phyloP scores from a whole-genome alignment of 495 filamentous ascomycete genomes.

The Aspergillus coremiiformis region DNA sequence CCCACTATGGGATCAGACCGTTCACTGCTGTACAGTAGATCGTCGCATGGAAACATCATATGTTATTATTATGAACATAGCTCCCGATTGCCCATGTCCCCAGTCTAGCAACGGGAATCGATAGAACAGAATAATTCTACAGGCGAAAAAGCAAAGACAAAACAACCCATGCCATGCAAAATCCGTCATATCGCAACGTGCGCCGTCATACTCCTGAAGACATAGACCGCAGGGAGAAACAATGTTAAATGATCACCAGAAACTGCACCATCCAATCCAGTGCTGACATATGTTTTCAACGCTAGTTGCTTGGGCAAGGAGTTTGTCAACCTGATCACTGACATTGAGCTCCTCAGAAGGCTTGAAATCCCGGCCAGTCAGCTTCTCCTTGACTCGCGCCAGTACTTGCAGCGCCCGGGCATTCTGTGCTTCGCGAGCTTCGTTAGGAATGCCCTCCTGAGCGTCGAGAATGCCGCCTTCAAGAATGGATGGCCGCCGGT shows the following conservation, averaged over 20 bases:
- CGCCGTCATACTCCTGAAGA: constrained; percentile 14
- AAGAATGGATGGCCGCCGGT: constrained; percentile 43
- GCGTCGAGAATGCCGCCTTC: constrained; percentile 46
- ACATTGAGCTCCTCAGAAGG: constrained; percentile 69
- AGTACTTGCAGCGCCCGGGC: constrained; percentile 88
- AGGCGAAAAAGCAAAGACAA: neutral
- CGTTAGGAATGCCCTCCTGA: constrained; percentile 43
- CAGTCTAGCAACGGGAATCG: neutral
- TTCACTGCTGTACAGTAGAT: neutral
- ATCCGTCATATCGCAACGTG: constrained; percentile 11
- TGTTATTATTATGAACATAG: constrained; percentile 5
- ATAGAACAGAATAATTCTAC: constrained; percentile 11
- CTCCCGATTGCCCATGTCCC: neutral
- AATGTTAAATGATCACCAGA: constrained; percentile 52
- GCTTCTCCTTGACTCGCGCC: constrained; percentile 85
- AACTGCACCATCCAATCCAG: constrained; percentile 96
- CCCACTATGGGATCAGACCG: no score
- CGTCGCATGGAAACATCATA: neutral
- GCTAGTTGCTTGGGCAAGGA: constrained; percentile 90
- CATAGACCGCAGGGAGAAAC: constrained; percentile 11
- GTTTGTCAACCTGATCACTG: constrained; percentile 84
- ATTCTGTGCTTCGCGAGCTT: constrained; percentile 75
- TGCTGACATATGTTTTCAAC: constrained; percentile 97
- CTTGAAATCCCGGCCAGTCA: constrained; percentile 67
- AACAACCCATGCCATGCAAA: constrained; percentile 7